Percentiles rank a stretch among this genome's conserved stretches.
Conservation (phyloP, 106 monocot genomes). For the Platanthera zijinensis region DNA sequence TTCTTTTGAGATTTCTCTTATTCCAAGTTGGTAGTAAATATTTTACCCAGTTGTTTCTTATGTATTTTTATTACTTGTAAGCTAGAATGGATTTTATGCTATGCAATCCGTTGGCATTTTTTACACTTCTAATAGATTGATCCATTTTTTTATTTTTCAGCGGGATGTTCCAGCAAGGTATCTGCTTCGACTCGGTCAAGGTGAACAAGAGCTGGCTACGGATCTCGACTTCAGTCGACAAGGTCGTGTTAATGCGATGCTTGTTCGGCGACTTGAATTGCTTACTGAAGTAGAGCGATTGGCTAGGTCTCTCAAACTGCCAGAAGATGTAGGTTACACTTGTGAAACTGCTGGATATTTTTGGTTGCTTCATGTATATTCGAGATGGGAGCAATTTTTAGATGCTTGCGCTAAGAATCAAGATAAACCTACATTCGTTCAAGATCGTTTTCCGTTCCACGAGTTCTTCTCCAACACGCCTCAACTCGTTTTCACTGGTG, state of each 20-base stretch:
- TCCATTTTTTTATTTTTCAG: conserved; percentile 21
- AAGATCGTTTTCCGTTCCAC: conserved; percentile 75
- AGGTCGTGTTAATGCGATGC: conserved; percentile 98
- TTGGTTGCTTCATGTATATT: conserved; percentile 95
- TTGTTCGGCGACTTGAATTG: conserved; percentile 81
- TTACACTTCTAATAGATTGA: not conserved
- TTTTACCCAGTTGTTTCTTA: not conserved
- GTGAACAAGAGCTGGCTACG: conserved; percentile 97
- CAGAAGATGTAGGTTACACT: conserved; percentile 93
- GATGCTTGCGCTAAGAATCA: conserved; percentile 65
- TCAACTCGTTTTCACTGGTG: conserved; percentile 61
- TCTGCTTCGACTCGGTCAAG: conserved; percentile 95
- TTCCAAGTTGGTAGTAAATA: not conserved
- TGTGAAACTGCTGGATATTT: conserved; percentile 99
- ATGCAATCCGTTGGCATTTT: not conserved
- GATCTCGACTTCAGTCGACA: conserved; percentile 99
- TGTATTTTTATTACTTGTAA: not conserved
- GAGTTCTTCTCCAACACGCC: conserved; percentile 75
- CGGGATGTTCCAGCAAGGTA: conserved; percentile 98
- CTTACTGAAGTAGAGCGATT: conserved; percentile 85
- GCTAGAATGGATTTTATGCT: not conserved
- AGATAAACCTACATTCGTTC: conserved; percentile 69
- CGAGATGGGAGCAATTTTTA: conserved; percentile 97
- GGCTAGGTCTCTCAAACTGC: conserved; percentile 80
- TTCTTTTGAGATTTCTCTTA: not conserved